Conservation (phyloP, 2,329 filamentous ascomycete genomes). For the Cytospora paraplurivora region DNA sequence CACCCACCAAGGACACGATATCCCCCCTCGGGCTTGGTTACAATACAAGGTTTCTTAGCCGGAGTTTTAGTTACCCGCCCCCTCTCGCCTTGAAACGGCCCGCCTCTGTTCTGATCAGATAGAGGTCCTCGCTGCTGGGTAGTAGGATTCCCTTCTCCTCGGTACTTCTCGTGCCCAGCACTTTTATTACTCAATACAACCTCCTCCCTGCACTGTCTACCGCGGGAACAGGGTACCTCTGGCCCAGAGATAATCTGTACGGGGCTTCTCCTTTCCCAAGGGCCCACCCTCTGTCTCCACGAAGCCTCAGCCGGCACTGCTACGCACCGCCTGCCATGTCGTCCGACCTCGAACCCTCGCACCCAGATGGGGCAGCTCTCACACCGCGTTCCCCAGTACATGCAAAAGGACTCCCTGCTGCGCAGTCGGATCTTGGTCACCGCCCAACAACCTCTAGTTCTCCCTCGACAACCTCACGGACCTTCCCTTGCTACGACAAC, state of each 20-base stretch:
- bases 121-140: conserved; percentile 7
- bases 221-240: conserved; percentile 21
- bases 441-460: conserved; percentile 10
- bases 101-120: conserved; percentile 14
- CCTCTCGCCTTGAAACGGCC: conserved; percentile 11
- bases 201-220: conserved; percentile 20
- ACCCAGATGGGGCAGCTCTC: conserved; percentile 29
- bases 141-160: conserved; percentile 18
- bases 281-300: conserved; percentile 30
- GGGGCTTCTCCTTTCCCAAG: conserved; percentile 32
- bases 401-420: conserved; percentile 15
- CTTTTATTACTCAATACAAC: conserved; percentile 27
- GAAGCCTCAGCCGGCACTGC: conserved; percentile 45
- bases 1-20: background rate
- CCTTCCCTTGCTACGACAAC: conserved; percentile 20
- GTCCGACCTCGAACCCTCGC: conserved; percentile 33
- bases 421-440: conserved; percentile 12
- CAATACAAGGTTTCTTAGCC: background rate
- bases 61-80: conserved; percentile 19
- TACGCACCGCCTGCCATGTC: conserved; percentile 36
- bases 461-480: conserved; percentile 8
- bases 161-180: background rate
- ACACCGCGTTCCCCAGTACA: conserved; percentile 26
- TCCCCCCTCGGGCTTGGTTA: background rate
- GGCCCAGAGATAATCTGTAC: conserved; percentile 24